phyloP scores from a whole-genome alignment of 2,329 filamentous ascomycete species.

The Fusarium sulawesiense region DNA sequence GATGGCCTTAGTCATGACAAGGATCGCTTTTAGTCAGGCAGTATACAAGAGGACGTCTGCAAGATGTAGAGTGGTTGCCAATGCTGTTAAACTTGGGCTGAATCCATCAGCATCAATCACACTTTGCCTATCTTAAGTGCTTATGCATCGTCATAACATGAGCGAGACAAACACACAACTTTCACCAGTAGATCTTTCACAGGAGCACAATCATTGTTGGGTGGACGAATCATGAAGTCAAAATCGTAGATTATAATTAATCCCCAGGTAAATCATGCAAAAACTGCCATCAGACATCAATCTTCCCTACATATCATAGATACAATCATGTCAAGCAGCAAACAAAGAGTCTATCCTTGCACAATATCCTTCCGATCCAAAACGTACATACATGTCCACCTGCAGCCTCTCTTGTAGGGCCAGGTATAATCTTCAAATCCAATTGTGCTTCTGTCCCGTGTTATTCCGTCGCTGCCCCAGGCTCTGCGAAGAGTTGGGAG shows the following conservation, averaged over 20 bases:
- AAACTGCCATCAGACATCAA: conserved; percentile 26
- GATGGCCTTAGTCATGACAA: not conserved
- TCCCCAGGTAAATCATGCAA: conserved; percentile 14
- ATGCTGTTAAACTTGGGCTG: not conserved
- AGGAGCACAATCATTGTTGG: not conserved
- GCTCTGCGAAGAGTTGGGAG: conserved; percentile 34
- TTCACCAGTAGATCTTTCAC: not conserved
- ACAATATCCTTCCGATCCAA: conserved; percentile 24
- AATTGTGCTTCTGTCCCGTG: conserved; percentile 38
- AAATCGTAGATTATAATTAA: conserved; percentile 34
- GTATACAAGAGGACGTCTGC: not conserved
- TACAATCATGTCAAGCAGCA: conserved; percentile 7
- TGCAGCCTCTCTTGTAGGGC: conserved; percentile 5
- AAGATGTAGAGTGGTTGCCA: not conserved
- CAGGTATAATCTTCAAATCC: conserved; percentile 14
- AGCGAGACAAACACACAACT: too few species aligned
- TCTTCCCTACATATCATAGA: conserved; percentile 16
- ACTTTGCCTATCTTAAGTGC: not conserved
- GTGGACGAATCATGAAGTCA: not conserved
- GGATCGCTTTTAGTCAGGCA: not conserved
- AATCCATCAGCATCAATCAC: not conserved
- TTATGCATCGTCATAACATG: not conserved
- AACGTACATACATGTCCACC: conserved; percentile 31
- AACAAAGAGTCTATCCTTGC: conserved; percentile 33
- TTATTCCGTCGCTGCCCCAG: conserved; percentile 30